Conservation (phyloP, 768 basidiomycete genomes). For the Mycena alexandri region DNA sequence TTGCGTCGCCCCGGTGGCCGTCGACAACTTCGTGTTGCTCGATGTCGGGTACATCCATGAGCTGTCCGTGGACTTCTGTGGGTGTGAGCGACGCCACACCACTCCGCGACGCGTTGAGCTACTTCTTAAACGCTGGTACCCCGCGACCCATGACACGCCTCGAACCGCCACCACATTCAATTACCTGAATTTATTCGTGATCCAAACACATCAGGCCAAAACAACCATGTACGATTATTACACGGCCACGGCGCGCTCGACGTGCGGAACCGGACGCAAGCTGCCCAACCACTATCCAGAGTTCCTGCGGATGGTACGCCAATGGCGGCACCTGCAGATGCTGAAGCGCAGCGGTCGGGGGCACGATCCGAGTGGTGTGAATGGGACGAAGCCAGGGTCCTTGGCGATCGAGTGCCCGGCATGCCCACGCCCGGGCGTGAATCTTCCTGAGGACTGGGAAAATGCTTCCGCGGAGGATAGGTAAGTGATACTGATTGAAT, state of each 20-base stretch:
- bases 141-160: too few species aligned
- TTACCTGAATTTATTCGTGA: too few species aligned
- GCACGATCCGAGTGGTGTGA: not conserved
- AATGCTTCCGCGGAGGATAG: not conserved
- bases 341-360: slow-evolving; percentile 18
- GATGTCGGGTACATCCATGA: slow-evolving; percentile 42
- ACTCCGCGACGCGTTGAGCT: too few species aligned
- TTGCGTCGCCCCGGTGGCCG: slow-evolving; percentile 41
- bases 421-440: slow-evolving; percentile 37
- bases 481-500: too few species aligned
- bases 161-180: too few species aligned
- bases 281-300: too few species aligned
- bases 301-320: too few species aligned
- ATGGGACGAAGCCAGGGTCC: slow-evolving; percentile 19
- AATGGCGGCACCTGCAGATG: too few species aligned
- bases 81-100: too few species aligned
- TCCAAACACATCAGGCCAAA: slow-evolving; percentile 13
- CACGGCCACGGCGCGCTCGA: not conserved
- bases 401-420: slow-evolving; percentile 36
- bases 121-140: too few species aligned
- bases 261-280: slow-evolving; percentile 2
- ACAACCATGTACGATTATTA: slow-evolving; percentile 15
- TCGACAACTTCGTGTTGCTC: slow-evolving; percentile 47
- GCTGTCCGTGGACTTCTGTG: slow-evolving; percentile 48
- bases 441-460: slow-evolving; percentile 25